Base-by-base conservation (phyloP, 2,329 filamentous ascomycete genomes). In the Ophiobolus disseminans region DNA sequence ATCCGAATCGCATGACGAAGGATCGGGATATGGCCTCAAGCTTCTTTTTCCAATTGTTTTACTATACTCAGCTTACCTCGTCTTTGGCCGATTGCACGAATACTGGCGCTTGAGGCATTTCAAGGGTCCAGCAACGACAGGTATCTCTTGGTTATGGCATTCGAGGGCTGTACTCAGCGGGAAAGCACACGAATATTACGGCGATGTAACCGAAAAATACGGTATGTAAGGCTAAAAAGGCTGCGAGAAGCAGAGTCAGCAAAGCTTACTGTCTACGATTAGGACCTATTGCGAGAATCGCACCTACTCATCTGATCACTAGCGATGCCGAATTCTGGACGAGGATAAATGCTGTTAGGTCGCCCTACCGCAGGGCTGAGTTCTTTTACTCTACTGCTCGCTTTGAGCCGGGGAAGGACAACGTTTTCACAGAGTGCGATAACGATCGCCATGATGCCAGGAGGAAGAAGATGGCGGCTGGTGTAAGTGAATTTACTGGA, bases 361-460 rank as follows among this genome's bases (percentile, higher is more conserved):
- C 73, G 2, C 70, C 68, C 3, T 81, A 80, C 38, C 75, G 65
- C 38, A 69, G 75, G 25, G 57, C 65, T 11, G 54, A 60, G 4
- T 73, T 69, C 69, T 73, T 68, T 40, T 69, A 75, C 47, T 61
- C 69, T 34, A 77, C 74, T 4, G 73, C 80, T 46, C 75, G 77
- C 11, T 74, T 86, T 50, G 78, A 85, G 48, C 78, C 80, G 0
- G 74, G 78, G n/a, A 69, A 73, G 4, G 79, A 84, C 57, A 83
- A 80, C 45, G 71, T 84, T 25, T 83, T 85, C 49, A 79, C 75
- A 2, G 74, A 80, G 55, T 75, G 75, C 4, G 73, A 83, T 48
- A 79, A 77, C 32, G 73, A 72, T 4, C 74, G 75, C 32, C 82
- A 85, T 53, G 65, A 70, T 47, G 60, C 54, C 5, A 54, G 68